Base-by-base conservation (phyloP, 768 basidiomycete species). In the Suillus subaureus region DNA sequence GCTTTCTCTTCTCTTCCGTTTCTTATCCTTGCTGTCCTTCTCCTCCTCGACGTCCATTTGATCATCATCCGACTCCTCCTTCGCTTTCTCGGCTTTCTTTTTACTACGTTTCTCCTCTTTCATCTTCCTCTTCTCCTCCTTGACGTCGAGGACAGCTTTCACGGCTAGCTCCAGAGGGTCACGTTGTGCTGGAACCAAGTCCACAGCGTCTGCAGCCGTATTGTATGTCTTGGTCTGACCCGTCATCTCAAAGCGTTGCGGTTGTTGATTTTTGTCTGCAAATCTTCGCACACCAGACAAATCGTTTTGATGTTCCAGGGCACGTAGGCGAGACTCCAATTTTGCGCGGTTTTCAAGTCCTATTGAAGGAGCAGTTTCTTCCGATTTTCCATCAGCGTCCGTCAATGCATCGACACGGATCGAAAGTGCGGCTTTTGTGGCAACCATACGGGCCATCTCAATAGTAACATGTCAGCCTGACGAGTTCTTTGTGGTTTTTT, bases 361-460 rank as follows among this genome's bases (percentile, higher is more conserved):
- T 75, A 98, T 89, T 71, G 93, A 87, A 1, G 96, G 89, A 3
- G 96, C 92, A 8, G 82, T 78, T 45, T 87, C 81, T 66, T 91
- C 94, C 1, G 93, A 94, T 78, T 98, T 97, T 71, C 89, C 92
- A 66, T 98, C 94, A 11, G 89, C 83, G 67, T 97, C 95, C 49
- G 96, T 91, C 55, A 99, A 89, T 8, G 97, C 97, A 70, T 99
- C 97, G 43, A 99, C 94, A 78, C 97, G 97, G 72, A 97, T 94
- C 6, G 97, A 97, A 16, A 99, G 88, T 1, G 97, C 93, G 4
- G 97, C 90, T 83, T 99, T 99, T 57, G 97, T 99, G 58, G 97
- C 96, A 37, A 99, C 95, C 97, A 99, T 99, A 73, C 97, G 93
- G 26, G 97, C 97, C 97, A 99, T 99, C 90, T 93, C 71, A 7